Percentiles rank a stretch among this genome's conserved stretches.
Conservation (phyloP, 2,329 filamentous ascomycete genomes). For the Rutstroemia sydowiana region DNA sequence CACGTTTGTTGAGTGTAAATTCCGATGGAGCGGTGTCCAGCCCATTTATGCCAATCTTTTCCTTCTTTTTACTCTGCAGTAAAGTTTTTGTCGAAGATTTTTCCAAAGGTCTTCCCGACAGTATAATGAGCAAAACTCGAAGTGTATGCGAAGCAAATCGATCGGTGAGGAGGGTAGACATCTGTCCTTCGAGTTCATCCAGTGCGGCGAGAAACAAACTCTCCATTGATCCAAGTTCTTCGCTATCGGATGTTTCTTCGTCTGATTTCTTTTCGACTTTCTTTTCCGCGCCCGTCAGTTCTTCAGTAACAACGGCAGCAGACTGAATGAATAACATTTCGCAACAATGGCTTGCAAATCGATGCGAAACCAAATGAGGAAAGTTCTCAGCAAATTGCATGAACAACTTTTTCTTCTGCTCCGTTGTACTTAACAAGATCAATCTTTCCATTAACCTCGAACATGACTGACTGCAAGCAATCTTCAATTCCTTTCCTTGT, state of each 20-base stretch:
- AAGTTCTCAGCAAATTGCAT: slow-evolving; percentile 81
- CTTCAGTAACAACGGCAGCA: slow-evolving; percentile 69
- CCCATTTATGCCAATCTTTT: slow-evolving; percentile 62
- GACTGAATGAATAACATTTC: slow-evolving; percentile 85
- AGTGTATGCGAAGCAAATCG: slow-evolving; percentile 85
- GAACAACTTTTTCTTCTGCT: slow-evolving; percentile 82
- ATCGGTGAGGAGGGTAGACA: slow-evolving; percentile 76
- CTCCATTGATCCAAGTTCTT: slow-evolving; percentile 59
- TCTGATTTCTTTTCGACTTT: slow-evolving; percentile 42
- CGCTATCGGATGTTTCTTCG: slow-evolving; percentile 37
- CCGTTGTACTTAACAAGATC: slow-evolving; percentile 70
- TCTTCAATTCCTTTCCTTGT: slow-evolving; percentile 86
- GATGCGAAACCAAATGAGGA: slow-evolving; percentile 81
- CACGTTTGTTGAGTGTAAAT: slow-evolving; percentile 37
- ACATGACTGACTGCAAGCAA: slow-evolving; percentile 92
- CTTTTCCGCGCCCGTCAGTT: slow-evolving; percentile 46
- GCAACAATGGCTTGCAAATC: slow-evolving; percentile 95
- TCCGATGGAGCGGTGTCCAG: slow-evolving; percentile 43
- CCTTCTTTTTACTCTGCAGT: slow-evolving; percentile 89
- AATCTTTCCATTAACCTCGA: slow-evolving; percentile 88
- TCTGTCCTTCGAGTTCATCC: slow-evolving; percentile 78
- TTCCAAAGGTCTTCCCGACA: slow-evolving; percentile 76
- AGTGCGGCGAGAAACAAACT: slow-evolving; percentile 75
- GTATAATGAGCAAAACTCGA: slow-evolving; percentile 74
- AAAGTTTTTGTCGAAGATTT: slow-evolving; percentile 61